A percentile compares a stretch with the other conserved stretches of the same genome.
Evolutionary conservation across 2,329 filamentous ascomycete genomes (phyloP).

Genomic region (Arthrobotrys pseudoclavata): DNA sequence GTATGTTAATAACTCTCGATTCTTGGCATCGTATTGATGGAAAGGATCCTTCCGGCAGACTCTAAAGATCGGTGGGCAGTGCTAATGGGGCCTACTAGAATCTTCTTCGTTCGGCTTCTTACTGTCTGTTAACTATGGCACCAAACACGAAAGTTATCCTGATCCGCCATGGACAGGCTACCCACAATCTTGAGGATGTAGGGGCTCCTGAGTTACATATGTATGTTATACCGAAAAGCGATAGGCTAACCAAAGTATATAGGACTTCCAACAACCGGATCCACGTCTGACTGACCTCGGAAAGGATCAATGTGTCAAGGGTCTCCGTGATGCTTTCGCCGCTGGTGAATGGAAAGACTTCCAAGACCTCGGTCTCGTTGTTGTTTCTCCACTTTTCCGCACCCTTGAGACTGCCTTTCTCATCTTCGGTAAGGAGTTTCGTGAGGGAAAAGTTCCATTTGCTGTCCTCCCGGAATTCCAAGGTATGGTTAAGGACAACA

Average conservation of each 20-base stretch:
- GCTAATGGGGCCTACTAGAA: constrained; percentile 2
- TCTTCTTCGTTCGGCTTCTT: background rate
- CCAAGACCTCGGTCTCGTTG: constrained; percentile 36
- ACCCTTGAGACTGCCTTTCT: constrained; percentile 51
- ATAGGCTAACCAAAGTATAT: background rate
- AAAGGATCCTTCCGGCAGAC: background rate
- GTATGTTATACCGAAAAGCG: background rate
- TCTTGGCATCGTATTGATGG: background rate
- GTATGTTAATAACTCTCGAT: background rate
- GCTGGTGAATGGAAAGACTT: constrained; percentile 51
- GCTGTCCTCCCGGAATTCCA: constrained; percentile 43
- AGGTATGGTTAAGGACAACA: constrained; percentile 23
- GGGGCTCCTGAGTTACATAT: background rate
- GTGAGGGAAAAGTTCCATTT: constrained; percentile 24
- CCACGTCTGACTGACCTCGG: constrained; percentile 45
- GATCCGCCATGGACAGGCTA: constrained; percentile 57
- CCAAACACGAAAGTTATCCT: constrained; percentile 51
- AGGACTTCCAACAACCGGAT: constrained; percentile 58
- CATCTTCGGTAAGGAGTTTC: constrained; percentile 35
- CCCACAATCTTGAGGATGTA: constrained; percentile 54
- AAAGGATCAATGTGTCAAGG: constrained; percentile 45
- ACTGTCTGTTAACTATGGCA: constrained; percentile 28
- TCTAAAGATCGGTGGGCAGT: background rate
- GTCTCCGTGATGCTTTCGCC: constrained; percentile 50
- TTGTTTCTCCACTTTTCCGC: constrained; percentile 52